phyloP scores from a whole-genome alignment of 108 stramenopile genomes.

The Cyclotella baltica region DNA sequence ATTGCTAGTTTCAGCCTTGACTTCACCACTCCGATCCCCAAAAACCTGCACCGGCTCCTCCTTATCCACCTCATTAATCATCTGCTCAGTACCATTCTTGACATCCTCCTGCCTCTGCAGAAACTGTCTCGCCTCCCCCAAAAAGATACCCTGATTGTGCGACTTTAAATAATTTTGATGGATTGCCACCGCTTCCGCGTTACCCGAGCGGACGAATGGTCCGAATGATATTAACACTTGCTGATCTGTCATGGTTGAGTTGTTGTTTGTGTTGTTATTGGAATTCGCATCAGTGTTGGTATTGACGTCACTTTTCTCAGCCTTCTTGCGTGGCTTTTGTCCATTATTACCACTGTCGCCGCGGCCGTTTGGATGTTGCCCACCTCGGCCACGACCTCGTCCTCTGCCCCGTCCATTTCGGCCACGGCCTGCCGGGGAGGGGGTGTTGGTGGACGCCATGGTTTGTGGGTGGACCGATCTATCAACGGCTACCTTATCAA shows the following conservation, averaged over 20 bases:
- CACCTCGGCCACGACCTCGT: slow-evolving; percentile 48
- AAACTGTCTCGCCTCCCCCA: slow-evolving; percentile 67
- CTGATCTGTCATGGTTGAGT: slow-evolving; percentile 34
- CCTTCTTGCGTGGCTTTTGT: neutral
- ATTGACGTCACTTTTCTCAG: neutral
- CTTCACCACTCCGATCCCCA: too few species aligned
- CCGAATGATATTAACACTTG: slow-evolving; percentile 76
- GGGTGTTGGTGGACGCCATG: slow-evolving; percentile 12
- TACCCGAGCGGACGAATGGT: slow-evolving; percentile 68
- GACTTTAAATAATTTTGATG: slow-evolving; percentile 68
- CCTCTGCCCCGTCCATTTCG: slow-evolving; percentile 49
- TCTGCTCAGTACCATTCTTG: neutral
- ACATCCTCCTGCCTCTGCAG: slow-evolving; percentile 34
- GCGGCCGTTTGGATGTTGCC: too few species aligned
- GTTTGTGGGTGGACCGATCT: neutral
- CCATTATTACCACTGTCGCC: slow-evolving; percentile 13
- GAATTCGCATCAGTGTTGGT: neutral
- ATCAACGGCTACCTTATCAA: too few species aligned
- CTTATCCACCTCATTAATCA: neutral
- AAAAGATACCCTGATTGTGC: slow-evolving; percentile 61
- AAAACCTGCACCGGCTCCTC: neutral
- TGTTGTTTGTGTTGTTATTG: neutral
- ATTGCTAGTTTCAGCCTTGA: too few species aligned
- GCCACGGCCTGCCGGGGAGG: slow-evolving; percentile 23
- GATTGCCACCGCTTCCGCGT: slow-evolving; percentile 63